Evolutionary conservation across 78 protist species (phyloP).

Genomic region (Protostelium mycophagum): DNA sequence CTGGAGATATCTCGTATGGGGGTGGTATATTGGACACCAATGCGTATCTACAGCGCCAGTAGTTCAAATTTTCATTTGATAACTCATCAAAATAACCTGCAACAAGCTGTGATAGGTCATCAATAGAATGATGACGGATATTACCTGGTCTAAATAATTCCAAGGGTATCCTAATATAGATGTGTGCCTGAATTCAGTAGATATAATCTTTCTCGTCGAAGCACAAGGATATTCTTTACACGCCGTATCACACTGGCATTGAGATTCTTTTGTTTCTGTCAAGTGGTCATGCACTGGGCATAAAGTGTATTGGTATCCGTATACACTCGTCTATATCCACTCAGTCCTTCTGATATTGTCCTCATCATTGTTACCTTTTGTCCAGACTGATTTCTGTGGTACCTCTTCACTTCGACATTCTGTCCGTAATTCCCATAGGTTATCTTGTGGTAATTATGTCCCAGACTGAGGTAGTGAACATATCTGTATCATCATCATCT

Average conservation of each 20-base stretch:
- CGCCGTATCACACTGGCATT: too few relatives aligned
- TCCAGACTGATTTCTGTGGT: conserved; percentile 5
- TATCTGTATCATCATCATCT: background rate
- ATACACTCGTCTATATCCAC: too few relatives aligned
- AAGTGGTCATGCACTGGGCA: background rate
- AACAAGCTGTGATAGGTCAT: too few relatives aligned
- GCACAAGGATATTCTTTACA: background rate
- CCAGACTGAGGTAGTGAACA: conserved; percentile 26
- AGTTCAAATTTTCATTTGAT: background rate
- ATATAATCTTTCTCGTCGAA: too few relatives aligned
- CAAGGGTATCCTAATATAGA: background rate
- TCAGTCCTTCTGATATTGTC: too few relatives aligned
- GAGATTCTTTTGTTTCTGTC: too few relatives aligned
- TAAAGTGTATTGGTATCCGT: background rate
- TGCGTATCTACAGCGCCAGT: background rate
- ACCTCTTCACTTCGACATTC: conserved; percentile 52
- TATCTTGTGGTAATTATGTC: conserved; percentile 49
- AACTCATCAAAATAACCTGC: background rate
- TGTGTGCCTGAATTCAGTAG: background rate
- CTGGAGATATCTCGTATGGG: too few relatives aligned
- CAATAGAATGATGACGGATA: too few relatives aligned
- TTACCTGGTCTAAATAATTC: background rate
- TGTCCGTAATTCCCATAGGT: conserved; percentile 34
- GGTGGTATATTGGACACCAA: background rate
- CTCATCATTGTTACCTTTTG: background rate